Conservation (phyloP, 306 rosid species). For the Trifolium pratense region DNA sequence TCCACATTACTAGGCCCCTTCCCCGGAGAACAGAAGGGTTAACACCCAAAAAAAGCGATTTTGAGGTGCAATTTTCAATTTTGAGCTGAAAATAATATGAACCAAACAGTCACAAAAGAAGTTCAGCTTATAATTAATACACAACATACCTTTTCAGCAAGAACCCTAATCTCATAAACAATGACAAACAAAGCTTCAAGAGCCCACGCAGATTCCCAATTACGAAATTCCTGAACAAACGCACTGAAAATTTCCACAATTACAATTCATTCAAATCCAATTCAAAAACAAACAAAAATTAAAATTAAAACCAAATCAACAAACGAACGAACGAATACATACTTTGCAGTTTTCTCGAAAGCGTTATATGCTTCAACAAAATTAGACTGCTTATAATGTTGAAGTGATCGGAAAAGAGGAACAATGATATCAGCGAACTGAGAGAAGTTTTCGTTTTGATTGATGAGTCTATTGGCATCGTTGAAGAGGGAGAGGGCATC, state of each 20-base stretch:
- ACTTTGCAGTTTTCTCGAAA: constrained; percentile 85
- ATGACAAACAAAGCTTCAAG: constrained; percentile 75
- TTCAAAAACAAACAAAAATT: not conserved
- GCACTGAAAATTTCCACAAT: constrained; percentile 59
- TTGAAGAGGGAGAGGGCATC: constrained; percentile 78
- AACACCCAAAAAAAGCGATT: too few relatives aligned
- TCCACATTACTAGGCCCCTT: too few relatives aligned
- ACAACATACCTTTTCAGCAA: constrained; percentile 77
- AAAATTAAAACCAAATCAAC: not conserved
- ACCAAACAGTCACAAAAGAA: not conserved
- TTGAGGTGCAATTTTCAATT: not conserved
- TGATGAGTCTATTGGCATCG: constrained; percentile 73
- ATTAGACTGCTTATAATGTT: constrained; percentile 56
- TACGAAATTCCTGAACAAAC: constrained; percentile 92
- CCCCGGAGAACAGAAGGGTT: too few relatives aligned
- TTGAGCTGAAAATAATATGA: not conserved
- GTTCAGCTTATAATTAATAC: not conserved
- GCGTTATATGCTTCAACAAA: constrained; percentile 76
- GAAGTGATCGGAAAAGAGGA: constrained; percentile 83
- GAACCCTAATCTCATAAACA: constrained; percentile 88
- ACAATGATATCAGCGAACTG: constrained; percentile 64
- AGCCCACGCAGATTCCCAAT: constrained; percentile 98
- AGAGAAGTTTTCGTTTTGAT: constrained; percentile 67
- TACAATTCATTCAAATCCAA: not conserved
- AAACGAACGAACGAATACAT: not conserved